Percentiles rank a stretch among this genome's conserved stretches.
These are phyloP conservation scores for Sanghuangporus sanghuang DNA, from an alignment of 1,284 basidiomycete species.

Conservation along the genomic window DNA sequence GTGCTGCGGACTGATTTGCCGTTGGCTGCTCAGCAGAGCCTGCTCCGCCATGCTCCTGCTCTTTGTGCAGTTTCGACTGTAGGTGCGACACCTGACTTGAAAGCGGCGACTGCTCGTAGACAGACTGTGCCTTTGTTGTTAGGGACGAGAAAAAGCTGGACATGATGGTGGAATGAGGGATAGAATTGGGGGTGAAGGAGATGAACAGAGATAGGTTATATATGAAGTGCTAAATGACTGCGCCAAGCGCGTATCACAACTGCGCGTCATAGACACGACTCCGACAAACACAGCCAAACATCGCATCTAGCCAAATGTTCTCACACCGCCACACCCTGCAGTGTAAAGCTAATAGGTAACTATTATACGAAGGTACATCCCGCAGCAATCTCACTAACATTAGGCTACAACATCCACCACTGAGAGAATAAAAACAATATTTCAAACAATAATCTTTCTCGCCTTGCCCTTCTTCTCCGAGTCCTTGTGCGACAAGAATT, in stretches of 20 bases:
- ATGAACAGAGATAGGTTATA: not conserved
- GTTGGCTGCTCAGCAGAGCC: constrained; percentile 28
- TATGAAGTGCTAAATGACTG: not conserved
- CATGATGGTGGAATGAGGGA: constrained; percentile 14
- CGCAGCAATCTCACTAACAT: not conserved
- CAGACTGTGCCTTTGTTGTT: constrained; percentile 69
- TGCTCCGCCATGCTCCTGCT: constrained; percentile 1
- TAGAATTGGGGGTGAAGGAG: not conserved
- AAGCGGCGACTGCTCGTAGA: constrained; percentile 52
- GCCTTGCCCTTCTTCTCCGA: constrained; percentile 91
- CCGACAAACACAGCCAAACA: not conserved
- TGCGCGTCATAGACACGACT: not conserved
- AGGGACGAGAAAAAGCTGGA: constrained; percentile 50
- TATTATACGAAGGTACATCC: constrained; percentile 1
- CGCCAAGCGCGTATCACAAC: not conserved
- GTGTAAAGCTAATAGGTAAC: not conserved
- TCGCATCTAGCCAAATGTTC: not conserved
- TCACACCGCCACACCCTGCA: not conserved
- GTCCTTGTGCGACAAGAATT: constrained; percentile 92
- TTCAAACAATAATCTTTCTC: constrained; percentile 75
- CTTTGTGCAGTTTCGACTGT: constrained; percentile 25
- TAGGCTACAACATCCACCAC: constrained; percentile 8
- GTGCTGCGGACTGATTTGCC: constrained; percentile 36
- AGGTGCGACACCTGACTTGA: constrained; percentile 42
- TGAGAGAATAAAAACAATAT: constrained; percentile 18